phyloP scores from a whole-genome alignment of 345 rosid genomes.

The Populus deltoides region DNA sequence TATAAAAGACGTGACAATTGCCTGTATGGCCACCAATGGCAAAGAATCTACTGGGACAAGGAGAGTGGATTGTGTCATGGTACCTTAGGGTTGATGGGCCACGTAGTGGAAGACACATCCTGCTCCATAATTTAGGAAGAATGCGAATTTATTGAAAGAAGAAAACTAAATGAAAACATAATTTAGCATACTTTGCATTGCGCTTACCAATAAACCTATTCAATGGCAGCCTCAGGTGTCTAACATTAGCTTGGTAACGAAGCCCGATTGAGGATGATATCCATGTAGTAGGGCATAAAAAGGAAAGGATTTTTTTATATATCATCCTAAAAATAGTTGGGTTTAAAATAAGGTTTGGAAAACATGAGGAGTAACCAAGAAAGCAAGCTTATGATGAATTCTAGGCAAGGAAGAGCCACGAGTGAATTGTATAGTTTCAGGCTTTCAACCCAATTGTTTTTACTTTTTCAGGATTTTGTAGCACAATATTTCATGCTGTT shows the following conservation, averaged over 20 bases:
- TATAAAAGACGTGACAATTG: neutral
- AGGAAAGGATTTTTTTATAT: too few species aligned
- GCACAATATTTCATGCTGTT: too few species aligned
- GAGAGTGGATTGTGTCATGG: neutral
- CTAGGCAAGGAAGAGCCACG: neutral
- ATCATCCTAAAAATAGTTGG: neutral
- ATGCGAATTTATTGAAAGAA: neutral
- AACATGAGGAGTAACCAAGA: neutral
- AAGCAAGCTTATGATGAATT: neutral
- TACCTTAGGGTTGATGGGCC: too few species aligned
- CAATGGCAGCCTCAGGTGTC: neutral
- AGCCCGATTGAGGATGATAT: neutral
- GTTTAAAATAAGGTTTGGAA: neutral
- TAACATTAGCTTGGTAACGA: neutral
- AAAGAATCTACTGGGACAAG: neutral
- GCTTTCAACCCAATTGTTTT: neutral
- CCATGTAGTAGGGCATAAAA: neutral
- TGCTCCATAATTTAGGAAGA: neutral
- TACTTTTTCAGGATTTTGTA: too few species aligned
- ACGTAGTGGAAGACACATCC: neutral
- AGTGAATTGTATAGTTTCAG: neutral
- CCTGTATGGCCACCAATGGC: constrained; percentile 1
- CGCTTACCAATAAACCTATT: neutral
- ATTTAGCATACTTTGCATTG: too few species aligned
- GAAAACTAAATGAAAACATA: neutral